Base-by-base conservation (phyloP, 768 basidiomycete genomes). In the Phlebiopsis flavidoalba region DNA sequence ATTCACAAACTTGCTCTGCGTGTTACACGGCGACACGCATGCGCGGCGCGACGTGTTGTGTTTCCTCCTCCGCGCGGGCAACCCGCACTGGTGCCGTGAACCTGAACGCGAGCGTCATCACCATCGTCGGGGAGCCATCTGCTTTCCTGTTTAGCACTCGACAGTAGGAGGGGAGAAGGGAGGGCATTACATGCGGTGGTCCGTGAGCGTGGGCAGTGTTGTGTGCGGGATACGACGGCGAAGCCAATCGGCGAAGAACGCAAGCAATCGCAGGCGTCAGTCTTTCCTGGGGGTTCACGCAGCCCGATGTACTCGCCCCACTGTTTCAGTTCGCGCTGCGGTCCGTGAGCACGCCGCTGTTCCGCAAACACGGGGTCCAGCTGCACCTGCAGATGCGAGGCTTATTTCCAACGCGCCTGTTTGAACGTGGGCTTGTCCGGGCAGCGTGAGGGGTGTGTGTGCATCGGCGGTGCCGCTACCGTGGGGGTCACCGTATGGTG, bases 71-170 rank as follows among this genome's bases (percentile, higher is more conserved):
- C 12, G 79, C 73, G 19, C 65, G 66, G 7, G 86, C n/a, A n/a
- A n/a, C n/a, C n/a, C n/a, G 83, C 43, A 88, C 77, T 12, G 81
- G 81, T 36, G 77, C 77, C 66, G 86, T 87, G 76, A 86, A 89
- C 66, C 86, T 87, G 26, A 31, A 31, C 63, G 88, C 85, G 22
- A 89, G 63, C 0, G 80, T 73, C 60, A 88, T 74, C 0, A 79
- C 76, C 72, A 89, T 76, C 0, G 88, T 89, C 14, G 86, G 84
- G n/a, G 66, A 74, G 83, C 87, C 86, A 87, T 45, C 37, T 33
- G 36, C 15, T 45, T 73, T 61, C 82, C 11, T 19, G 46, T 48
- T n/a, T 7, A 49, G 7, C 19, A 37, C 26, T 0, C 3, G 17
- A 21, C 22, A 6, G 33, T 10, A 50, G n/a, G 8, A 12, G 1